A percentile compares a stretch with the other conserved stretches of the same genome.
These are phyloP conservation scores for Brettanomyces custersianus DNA, from an alignment of 805 yeast species.

Conservation along the genomic window DNA sequence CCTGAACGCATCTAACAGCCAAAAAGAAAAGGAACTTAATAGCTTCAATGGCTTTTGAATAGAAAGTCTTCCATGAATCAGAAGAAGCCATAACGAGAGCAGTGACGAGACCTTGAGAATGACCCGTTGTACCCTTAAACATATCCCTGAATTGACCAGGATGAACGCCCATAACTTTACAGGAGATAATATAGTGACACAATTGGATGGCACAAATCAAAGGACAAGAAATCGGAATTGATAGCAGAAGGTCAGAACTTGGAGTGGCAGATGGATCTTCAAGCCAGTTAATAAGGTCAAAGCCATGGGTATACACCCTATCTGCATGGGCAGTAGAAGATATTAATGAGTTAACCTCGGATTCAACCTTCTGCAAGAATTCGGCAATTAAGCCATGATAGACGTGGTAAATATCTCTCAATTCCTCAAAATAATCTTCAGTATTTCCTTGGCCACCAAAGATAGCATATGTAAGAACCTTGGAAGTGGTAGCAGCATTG, in stretches of 20 bases:
- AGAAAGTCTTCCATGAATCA: conserved; percentile 79
- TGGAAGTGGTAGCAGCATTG: conserved; percentile 49
- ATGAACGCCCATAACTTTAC: conserved; percentile 71
- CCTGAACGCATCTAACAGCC: conserved; percentile 84
- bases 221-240: conserved; percentile 96
- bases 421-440: conserved; percentile 95
- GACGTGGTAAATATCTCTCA: conserved; percentile 71
- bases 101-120: conserved; percentile 85
- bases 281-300: conserved; percentile 84
- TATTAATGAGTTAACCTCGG: conserved; percentile 57
- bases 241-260: conserved; percentile 74
- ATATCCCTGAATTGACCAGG: conserved; percentile 79
- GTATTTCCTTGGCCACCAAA: conserved; percentile 99
- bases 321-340: conserved; percentile 68
- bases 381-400: conserved; percentile 71
- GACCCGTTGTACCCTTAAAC: conserved; percentile 76
- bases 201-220: conserved; percentile 92
- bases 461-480: conserved; percentile 67
- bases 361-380: conserved; percentile 61
- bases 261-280: conserved; percentile 81
- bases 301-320: conserved; percentile 88
- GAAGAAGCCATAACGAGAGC: conserved; percentile 84
- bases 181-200: conserved; percentile 84
- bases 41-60: conserved; percentile 63
- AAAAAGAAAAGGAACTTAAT: conserved; percentile 82